Evolutionary conservation across 345 rosid species (phyloP).

Genomic region (Pseudoturritis turrita): DNA sequence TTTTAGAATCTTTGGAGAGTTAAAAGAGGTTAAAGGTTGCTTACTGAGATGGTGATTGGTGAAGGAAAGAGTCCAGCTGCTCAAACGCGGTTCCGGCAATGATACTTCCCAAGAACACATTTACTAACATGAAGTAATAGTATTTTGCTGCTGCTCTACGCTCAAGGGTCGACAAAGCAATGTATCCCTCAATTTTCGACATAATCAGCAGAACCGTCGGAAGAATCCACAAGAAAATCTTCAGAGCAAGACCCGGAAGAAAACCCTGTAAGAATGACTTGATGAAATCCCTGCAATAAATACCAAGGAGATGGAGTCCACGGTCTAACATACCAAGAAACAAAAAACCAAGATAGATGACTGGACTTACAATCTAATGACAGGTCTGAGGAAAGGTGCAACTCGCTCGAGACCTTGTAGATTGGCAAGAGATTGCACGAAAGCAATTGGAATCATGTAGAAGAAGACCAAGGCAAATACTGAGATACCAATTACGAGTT

Average conservation of each 20-base stretch:
- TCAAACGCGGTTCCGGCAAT: slow-evolving; percentile 85
- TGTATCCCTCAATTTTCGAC: slow-evolving; percentile 96
- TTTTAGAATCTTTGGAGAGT: background rate
- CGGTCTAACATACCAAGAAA: background rate
- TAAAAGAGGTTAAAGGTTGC: slow-evolving; percentile 14
- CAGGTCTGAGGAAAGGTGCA: slow-evolving; percentile 96
- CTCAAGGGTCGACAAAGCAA: slow-evolving; percentile 71
- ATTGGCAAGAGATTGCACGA: slow-evolving; percentile 97
- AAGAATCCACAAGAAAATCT: slow-evolving; percentile 72
- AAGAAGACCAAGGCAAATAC: slow-evolving; percentile 90
- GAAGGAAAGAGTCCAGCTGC: slow-evolving; percentile 86
- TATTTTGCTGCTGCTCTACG: slow-evolving; percentile 84
- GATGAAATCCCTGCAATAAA: slow-evolving; percentile 64
- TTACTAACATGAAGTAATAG: slow-evolving; percentile 93
- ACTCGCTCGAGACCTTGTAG: slow-evolving; percentile 84
- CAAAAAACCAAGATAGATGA: background rate
- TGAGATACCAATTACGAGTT: slow-evolving; percentile 57
- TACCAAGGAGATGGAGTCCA: slow-evolving; percentile 11
- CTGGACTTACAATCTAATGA: slow-evolving; percentile 75
- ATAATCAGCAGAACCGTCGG: slow-evolving; percentile 72
- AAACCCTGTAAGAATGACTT: slow-evolving; percentile 98
- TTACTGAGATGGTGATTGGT: slow-evolving; percentile 91
- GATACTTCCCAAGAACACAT: slow-evolving; percentile 96
- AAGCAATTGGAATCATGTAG: slow-evolving; percentile 99
- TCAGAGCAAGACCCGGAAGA: slow-evolving; percentile 92